Evolutionary conservation across 108 stramenopile genomes (phyloP), one percentile per base, ranked within the genome.

Genomic region (Pseudonitzschia multistriata): DNA sequence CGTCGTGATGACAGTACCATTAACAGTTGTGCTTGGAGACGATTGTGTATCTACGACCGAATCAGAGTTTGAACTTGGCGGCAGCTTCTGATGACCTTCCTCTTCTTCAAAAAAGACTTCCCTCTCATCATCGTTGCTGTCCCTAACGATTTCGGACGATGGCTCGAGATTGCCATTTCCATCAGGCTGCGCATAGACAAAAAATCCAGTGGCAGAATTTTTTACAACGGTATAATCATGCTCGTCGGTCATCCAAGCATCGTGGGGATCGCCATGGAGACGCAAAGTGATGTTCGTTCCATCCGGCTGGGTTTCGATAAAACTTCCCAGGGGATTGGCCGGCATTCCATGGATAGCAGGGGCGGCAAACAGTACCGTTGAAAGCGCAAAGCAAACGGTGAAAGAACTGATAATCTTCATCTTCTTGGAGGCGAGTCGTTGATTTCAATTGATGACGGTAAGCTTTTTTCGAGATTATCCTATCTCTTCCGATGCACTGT

Each of bases 191-290:
- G 63, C 63, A 28, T 64, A 64, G 11, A 64, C 39, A 45, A 64
- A 64, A 21, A 14, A 45, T 45, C 40, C 40, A 2, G 63, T 30
- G 5, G 63, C 14, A 10, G 63, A 42, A 64, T 64, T 25, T 28
- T 34, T 31, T 3, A 64, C 24, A 7, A 73, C 64, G 1, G 36
- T 52, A 49, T 73, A 73, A 13, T 62, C 52, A 28, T 66, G 24
- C 6, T 52, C 37, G 45, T 73, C 72, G 27, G 35, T 55, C 62
- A 73, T 40, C 33, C 40, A 40, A 21, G 59, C 11, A 53, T 73
- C 63, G 13, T 65, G 25, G n/a, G 59, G 34, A 36, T 66, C 64
- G 19, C 72, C 72, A 56, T 66, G 50, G n/a, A 64, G 35, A 17
- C 30, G 34, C 0, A 73, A 27, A 10, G 22, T 25, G 29, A 73